Base-by-base conservation (phyloP, 2,329 filamentous ascomycete species). In the Fusarium coicis region DNA sequence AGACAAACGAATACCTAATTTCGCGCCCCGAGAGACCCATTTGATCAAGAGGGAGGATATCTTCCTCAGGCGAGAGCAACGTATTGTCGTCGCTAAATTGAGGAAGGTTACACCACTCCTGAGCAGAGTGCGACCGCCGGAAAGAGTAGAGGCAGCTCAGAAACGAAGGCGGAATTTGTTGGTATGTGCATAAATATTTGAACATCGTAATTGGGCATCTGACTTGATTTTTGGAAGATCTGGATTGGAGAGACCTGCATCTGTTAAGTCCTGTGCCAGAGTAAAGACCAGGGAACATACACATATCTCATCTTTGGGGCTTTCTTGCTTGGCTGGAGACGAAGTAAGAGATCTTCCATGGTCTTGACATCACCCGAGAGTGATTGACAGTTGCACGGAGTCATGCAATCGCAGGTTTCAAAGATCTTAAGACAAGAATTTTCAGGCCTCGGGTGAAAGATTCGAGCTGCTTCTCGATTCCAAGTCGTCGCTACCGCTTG, bases 61-160 rank as follows among this genome's bases (percentile, higher is more conserved):
- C 19, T 7, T 58, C 52, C 0, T 40, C 47, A 1, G 26, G 9
- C 4, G 32, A 32, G 1, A 74, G 42, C 0, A 74, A 10, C 4
- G 72, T 74, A 28, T 72, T 74, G 7, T 74, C 61, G 12, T 74
- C 68, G 1, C 43, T 58, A 36, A 74, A 74, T 6, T 58, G 49
- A 9, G 72, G 49, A 12, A 74, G 71, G 5, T 66, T 60, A n/a
- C 56, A 68, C 47, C 50, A 67, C 15, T 74, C 72, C 4, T 65
- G 61, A 1, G 61, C 26, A 2, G 53, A 55, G 0, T 52, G 42
- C 1, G 54, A 63, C 1, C 32, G 32, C 2, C 50, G 32, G 21
- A 74, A 74, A 2, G 71, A 63, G 18, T 72, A 74, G 9, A 74
- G 30, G 8, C 61, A 63, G 10, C 37, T 42, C 2, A 74, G 18